Base-by-base conservation (phyloP, 2,329 filamentous ascomycete species). In the Beauveria sp. region DNA sequence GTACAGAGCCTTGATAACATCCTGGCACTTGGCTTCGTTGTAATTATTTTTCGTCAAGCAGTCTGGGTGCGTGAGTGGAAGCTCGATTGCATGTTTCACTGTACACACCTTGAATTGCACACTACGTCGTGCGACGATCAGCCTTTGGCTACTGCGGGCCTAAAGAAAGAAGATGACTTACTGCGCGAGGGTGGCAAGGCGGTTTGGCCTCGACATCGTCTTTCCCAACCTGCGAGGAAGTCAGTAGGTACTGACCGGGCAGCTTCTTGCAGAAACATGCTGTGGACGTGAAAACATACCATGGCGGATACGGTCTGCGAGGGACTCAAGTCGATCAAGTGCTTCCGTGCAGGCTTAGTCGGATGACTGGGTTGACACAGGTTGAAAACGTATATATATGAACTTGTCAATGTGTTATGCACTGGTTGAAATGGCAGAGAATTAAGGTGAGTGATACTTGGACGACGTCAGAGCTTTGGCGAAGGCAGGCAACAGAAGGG, bases 41-140 rank as follows among this genome's bases (percentile, higher is more conserved):
- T 89, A 98, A 59, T 86, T 86, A 73, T 93, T 93, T 74, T 87
- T 93, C 52, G 84, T 85, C 64, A 99, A 79, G 70, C 95, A 99
- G 67, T 87, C 91, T 96, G 69, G 38, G n/a, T 18, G 52, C n/a
- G 61, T 63, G 26, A 51, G 56, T 16, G 3, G 12, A 30, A 28
- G 16, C 22, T 20, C 22, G 3, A 28, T 10, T 62, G n/a, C 38
- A n/a, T 30, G n/a, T 26, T 16, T 54, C 8, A 16, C 54, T 22
- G 24, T 34, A 22, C 63, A 18, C 69, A 95, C 93, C 84, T 84
- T 97, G 93, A 63, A 97, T 96, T 9, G 90, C 91, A 76, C 93
- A 97, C 89, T 92, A 64, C 3, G 34, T 42, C 10, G 30, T 91
- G 64, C 3, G 38, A 43, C 7, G 28, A 53, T 69, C 45, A 65